Evolutionary conservation across 2,329 filamentous ascomycete genomes (phyloP).

Genomic region (Stachybotrys chartarum): DNA sequence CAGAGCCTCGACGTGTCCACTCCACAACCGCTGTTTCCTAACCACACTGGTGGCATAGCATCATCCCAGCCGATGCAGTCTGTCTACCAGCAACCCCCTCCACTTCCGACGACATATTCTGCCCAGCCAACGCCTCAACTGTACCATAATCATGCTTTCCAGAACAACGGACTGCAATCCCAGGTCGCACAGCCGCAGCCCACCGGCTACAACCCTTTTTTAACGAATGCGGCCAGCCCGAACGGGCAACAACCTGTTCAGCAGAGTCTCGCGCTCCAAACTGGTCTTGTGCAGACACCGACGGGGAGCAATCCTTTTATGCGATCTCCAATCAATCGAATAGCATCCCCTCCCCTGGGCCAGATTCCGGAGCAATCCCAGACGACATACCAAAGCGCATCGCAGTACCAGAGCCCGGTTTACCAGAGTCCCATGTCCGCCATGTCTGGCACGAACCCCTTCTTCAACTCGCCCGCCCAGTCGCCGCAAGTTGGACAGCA

Average conservation of each 20-base stretch:
- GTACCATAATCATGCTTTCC: conserved; percentile 31
- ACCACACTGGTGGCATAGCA: conserved; percentile 61
- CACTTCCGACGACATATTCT: conserved; percentile 12
- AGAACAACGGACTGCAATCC: conserved; percentile 35
- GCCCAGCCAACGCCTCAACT: conserved; percentile 31
- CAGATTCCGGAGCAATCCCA: conserved; percentile 48
- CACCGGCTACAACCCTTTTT: conserved; percentile 46
- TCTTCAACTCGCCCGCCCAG: conserved; percentile 23
- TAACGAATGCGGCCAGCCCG: conserved; percentile 27
- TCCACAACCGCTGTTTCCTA: conserved; percentile 61
- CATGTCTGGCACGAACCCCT: conserved; percentile 27
- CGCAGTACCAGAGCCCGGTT: conserved; percentile 22
- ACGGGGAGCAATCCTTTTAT: conserved; percentile 40
- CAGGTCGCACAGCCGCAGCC: conserved; percentile 28
- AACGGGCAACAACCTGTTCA: conserved; percentile 10
- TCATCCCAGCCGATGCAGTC: conserved; percentile 32
- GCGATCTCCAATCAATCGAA: conserved; percentile 37
- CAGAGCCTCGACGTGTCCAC: conserved; percentile 64
- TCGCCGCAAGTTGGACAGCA: conserved; percentile 17
- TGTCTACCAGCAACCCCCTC: neutral
- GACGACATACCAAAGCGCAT: conserved; percentile 28
- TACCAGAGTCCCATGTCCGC: conserved; percentile 16
- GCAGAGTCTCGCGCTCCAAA: conserved; percentile 32
- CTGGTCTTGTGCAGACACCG: conserved; percentile 18
- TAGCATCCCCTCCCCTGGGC: conserved; percentile 41